Conservation (phyloP, 2,329 filamentous ascomycete species). For the Fusarium sublunatum region DNA sequence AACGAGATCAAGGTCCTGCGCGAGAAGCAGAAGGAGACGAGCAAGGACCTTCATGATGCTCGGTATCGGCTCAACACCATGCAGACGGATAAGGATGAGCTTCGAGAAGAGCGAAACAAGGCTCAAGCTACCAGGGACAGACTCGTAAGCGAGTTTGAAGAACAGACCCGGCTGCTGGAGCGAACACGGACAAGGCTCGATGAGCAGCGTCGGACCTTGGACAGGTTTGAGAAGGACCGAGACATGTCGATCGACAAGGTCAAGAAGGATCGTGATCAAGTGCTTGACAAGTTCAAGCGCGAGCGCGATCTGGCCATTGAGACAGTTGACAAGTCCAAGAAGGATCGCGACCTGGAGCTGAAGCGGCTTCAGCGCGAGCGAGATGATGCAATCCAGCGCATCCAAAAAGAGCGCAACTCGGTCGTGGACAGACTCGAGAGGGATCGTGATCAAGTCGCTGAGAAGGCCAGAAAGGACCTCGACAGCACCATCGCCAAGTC, state of each 20-base stretch:
- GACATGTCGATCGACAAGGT: conserved; percentile 35
- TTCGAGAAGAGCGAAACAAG: conserved; percentile 42
- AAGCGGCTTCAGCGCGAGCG: conserved; percentile 34
- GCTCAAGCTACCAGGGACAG: conserved; percentile 38
- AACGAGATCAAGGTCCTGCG: conserved; percentile 36
- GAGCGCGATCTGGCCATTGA: conserved; percentile 37
- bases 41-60: conserved; percentile 42
- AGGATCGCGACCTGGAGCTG: conserved; percentile 34
- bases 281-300: conserved; percentile 27
- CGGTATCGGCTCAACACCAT: conserved; percentile 38
- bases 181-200: conserved; percentile 32
- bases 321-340: conserved; percentile 35
- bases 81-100: conserved; percentile 45
- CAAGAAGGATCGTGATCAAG: conserved; percentile 36
- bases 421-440: conserved; percentile 35
- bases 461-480: conserved; percentile 41
- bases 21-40: conserved; percentile 39
- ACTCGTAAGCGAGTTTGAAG: conserved; percentile 35
- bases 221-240: conserved; percentile 37
- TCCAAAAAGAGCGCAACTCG: conserved; percentile 37
- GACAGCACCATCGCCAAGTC: conserved; percentile 36
- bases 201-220: conserved; percentile 36
- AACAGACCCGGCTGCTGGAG: conserved; percentile 33
- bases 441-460: conserved; percentile 30
- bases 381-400: conserved; percentile 32